Percentiles rank a stretch among this genome's conserved stretches.
Evolutionary conservation across 371 early-diverging fungal species (phyloP).

Genomic region (Cladochytrium tenue): DNA sequence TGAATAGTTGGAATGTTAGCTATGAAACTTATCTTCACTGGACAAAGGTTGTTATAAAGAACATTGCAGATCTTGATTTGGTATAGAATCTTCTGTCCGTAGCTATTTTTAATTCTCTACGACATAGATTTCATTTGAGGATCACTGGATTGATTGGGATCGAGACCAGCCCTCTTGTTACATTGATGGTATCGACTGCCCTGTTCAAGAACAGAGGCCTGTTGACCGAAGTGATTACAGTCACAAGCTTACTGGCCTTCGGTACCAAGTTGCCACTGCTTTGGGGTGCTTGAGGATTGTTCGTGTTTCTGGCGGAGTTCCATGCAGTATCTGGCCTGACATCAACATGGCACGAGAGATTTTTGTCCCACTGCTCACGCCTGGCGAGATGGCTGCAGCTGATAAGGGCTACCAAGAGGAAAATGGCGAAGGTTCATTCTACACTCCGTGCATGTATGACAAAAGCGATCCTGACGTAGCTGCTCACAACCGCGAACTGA

Average conservation of each 20-base stretch:
- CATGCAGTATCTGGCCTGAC: conserved; percentile 7
- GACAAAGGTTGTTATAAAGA: too few species aligned
- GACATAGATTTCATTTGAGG: conserved; percentile 3
- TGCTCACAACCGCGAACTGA: conserved; percentile 6
- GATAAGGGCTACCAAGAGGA: conserved; percentile 14
- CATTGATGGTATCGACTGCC: conserved; percentile 9
- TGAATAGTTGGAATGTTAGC: too few species aligned
- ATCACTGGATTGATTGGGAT: conserved; percentile 9
- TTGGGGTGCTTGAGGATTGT: conserved; percentile 10
- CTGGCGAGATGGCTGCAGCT: conserved; percentile 10
- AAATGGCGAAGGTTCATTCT: neutral
- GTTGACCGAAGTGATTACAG: conserved; percentile 6
- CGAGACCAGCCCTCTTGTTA: conserved; percentile 2
- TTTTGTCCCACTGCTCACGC: neutral
- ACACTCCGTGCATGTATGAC: too few species aligned
- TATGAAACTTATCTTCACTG: too few species aligned
- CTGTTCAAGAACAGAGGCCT: conserved; percentile 3
- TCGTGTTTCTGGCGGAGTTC: conserved; percentile 1
- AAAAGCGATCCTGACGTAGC: neutral
- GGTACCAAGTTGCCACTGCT: conserved; percentile 6
- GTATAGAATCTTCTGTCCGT: too few species aligned
- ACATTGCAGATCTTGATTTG: too few species aligned
- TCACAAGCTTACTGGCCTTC: conserved; percentile 12
- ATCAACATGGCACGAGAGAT: conserved; percentile 1
- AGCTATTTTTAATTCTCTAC: too few species aligned